A percentile compares a stretch with the other conserved stretches of the same genome.
These are phyloP conservation scores for Globisporangium recalcitrans DNA, from an alignment of 352 stramenopile species.

Conservation along the genomic window DNA sequence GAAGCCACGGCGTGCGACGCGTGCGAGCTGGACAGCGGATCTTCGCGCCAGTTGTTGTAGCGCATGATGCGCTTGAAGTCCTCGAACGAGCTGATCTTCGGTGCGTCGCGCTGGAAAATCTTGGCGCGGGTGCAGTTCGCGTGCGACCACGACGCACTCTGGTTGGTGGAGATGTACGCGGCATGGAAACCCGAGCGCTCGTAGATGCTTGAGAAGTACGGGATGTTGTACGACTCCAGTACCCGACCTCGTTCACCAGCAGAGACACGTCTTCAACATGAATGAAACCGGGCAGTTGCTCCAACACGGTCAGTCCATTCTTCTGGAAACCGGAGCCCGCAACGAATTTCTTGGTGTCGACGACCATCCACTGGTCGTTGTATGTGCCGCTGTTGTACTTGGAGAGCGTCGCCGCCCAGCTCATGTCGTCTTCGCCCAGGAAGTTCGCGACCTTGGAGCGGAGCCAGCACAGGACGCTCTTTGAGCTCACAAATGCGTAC, in stretches of 20 bases:
- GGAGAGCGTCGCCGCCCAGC: slow-evolving; percentile 43
- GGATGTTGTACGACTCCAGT: slow-evolving; percentile 84
- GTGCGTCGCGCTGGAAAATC: slow-evolving; percentile 54
- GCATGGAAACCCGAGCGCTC: slow-evolving; percentile 41
- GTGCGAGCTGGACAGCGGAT: slow-evolving; percentile 41
- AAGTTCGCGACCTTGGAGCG: slow-evolving; percentile 51
- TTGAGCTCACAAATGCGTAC: slow-evolving; percentile 40
- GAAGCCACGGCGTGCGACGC: slow-evolving; percentile 52
- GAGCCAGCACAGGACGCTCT: slow-evolving; percentile 64
- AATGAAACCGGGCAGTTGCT: slow-evolving; percentile 64
- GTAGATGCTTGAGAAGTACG: slow-evolving; percentile 66
- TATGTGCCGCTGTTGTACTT: slow-evolving; percentile 74
- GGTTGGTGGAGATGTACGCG: slow-evolving; percentile 31
- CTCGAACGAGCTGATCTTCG: slow-evolving; percentile 32
- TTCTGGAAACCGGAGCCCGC: slow-evolving; percentile 30
- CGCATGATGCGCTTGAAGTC: slow-evolving; percentile 65
- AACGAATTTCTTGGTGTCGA: slow-evolving; percentile 59
- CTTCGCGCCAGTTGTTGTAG: slow-evolving; percentile 54
- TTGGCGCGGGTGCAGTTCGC: slow-evolving; percentile 38
- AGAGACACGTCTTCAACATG: slow-evolving; percentile 50
- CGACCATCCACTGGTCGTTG: slow-evolving; percentile 85
- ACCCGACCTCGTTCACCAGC: slow-evolving; percentile 45
- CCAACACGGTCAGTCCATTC: slow-evolving; percentile 56
- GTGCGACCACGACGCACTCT: slow-evolving; percentile 37
- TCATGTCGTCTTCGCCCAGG: slow-evolving; percentile 33